phyloP scores from a whole-genome alignment of 768 basidiomycete species.

The Gyrodon lividus region DNA sequence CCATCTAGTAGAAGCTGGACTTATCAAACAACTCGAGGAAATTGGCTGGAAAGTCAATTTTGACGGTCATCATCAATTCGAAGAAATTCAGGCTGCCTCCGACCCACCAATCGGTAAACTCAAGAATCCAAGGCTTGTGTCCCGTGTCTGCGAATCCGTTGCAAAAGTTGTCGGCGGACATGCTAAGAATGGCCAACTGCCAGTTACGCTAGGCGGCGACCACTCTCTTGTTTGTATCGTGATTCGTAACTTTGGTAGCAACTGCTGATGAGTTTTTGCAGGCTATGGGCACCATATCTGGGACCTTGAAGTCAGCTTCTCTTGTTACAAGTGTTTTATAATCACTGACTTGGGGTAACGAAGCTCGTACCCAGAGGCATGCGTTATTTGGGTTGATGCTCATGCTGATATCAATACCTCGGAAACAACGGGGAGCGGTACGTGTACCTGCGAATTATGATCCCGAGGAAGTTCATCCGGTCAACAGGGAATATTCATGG shows the following conservation, averaged over 20 bases:
- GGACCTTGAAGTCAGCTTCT: slow-evolving; percentile 66
- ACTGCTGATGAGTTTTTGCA: slow-evolving; percentile 20
- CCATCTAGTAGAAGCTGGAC: slow-evolving; percentile 83
- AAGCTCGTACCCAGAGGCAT: slow-evolving; percentile 74
- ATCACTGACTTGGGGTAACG: slow-evolving; percentile 5
- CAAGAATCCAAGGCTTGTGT: slow-evolving; percentile 88
- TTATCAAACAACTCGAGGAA: slow-evolving; percentile 68
- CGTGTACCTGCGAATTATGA: slow-evolving; percentile 10
- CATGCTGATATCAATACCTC: slow-evolving; percentile 96
- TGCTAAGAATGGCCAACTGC: slow-evolving; percentile 74
- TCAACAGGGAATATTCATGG: slow-evolving; percentile 89
- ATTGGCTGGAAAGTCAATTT: slow-evolving; percentile 91
- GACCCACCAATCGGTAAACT: slow-evolving; percentile 79
- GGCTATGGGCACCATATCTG: slow-evolving; percentile 94
- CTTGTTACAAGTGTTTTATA: background rate
- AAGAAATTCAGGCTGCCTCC: slow-evolving; percentile 55
- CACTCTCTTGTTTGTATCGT: slow-evolving; percentile 75
- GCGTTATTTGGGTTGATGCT: slow-evolving; percentile 96
- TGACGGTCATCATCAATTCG: slow-evolving; percentile 88
- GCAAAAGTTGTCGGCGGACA: slow-evolving; percentile 75
- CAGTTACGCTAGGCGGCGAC: slow-evolving; percentile 93
- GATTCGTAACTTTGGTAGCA: slow-evolving; percentile 3
- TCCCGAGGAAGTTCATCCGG: background rate
- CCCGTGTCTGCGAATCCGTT: slow-evolving; percentile 76
- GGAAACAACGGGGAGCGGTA: slow-evolving; percentile 75